Evolutionary conservation across 805 yeast genomes (phyloP), one percentile per base, ranked within the genome.

Genomic region (Starmerella sp.): DNA sequence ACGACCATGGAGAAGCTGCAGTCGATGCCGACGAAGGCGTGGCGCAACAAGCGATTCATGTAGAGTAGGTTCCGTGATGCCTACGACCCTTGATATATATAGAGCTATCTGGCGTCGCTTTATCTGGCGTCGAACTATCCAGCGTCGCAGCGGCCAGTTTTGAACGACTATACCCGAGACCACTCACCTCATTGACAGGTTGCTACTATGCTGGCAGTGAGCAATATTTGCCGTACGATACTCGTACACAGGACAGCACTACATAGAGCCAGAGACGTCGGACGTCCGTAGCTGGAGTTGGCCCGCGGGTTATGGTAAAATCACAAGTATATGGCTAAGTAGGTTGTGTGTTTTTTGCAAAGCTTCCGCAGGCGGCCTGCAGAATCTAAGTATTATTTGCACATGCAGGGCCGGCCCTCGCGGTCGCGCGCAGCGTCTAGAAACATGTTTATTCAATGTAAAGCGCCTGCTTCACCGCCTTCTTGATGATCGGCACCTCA

Each of bases 401-500:
- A 48, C 8, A 37, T 22, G 44, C 44, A 48, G 14, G 52, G 28
- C 50, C 17, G 22, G 17, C 14, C 13, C 39, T 2, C 9, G 43
- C 29, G 43, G 43, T 17, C 28, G 22, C 43, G 6, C 5, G 11
- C 43, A 39, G 43, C 43, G 13, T 39, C 43, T 39, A 39, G 43
- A 39, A 39, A 17, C 43, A 39, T 15, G 29, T 61, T 58, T 67
- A 65, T 52, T 69, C 71, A 34, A 73, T 51, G 66, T 73, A 73
- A 48, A 72, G 62, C 31, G 69, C 72, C 62, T 65, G 63, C 71
- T 70, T 71, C 57, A 70, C 71, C 42, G 75, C 97, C 79, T 89
- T 84, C 69, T 86, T 80, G 66, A 93, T 86, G 62, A 89, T 81
- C 68, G 86, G 91, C 54, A 86, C 78, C 71, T 90, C 96, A 73